phyloP scores from a whole-genome alignment of 306 rosid species.

The Alnus glutinosa region DNA sequence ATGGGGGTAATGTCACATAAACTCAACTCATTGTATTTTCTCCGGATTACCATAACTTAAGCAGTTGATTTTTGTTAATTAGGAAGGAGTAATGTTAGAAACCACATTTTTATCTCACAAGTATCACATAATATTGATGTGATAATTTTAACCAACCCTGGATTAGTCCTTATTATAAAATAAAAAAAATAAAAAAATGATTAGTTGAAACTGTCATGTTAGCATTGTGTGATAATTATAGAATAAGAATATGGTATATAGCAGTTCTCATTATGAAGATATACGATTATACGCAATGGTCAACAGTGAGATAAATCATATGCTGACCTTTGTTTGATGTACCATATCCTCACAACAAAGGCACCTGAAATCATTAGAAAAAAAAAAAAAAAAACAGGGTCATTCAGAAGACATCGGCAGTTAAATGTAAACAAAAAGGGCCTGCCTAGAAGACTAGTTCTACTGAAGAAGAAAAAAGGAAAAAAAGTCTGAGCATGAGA shows the following conservation, averaged over 20 bases:
- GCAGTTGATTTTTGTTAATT: neutral
- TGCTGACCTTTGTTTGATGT: conserved; percentile 55
- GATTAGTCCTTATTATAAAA: no score
- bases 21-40: neutral
- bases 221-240: no score
- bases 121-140: no score
- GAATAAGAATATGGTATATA: no score
- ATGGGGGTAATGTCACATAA: no score
- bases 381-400: neutral
- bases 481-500: neutral
- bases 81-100: neutral
- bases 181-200: no score
- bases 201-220: no score
- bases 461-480: neutral
- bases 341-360: conserved; percentile 53
- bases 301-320: conserved; percentile 15
- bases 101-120: no score
- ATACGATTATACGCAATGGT: neutral
- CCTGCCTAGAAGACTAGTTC: neutral
- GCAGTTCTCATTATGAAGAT: neutral
- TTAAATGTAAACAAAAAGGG: neutral
- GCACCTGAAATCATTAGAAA: conserved; percentile 44
- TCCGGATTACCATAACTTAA: neutral
- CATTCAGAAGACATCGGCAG: neutral
- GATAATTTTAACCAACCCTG: no score